Evolutionary conservation across 345 rosid species (phyloP), one percentile per base, ranked within the genome.

Genomic region (Abelmoschus esculentus): DNA sequence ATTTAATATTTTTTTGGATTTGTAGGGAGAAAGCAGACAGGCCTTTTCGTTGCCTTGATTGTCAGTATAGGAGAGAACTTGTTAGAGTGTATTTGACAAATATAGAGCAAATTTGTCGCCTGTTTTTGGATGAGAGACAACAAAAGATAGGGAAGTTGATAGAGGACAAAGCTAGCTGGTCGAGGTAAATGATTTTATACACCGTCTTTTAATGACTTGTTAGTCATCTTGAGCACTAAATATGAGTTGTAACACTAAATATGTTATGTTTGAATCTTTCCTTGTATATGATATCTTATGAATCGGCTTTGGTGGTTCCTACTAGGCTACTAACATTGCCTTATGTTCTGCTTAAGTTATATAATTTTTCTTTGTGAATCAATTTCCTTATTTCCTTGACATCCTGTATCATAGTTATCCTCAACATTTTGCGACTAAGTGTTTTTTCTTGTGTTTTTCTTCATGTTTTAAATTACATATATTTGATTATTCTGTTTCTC

Each of bases 1-100:
- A 13, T 74, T 7, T 46, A 32, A 44, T 56, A 55, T 67, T 65
- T 60, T 75, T 55, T 75, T 67, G 69, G 18, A 67, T 61, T 80
- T 79, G 70, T 70, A 93, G 97, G 84, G 97, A 89, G 84, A 91
- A 82, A 78, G 84, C 91, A 72, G 98, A 93, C 63, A 84, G 87
- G 47, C 98, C 96, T 66, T 88, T 93, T 61, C 96, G 96, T 70
- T 93, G 98, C 87, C 98, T 93, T 73, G 86, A 82, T 77, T 78
- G 86, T 80, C 82, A 73, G 66, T 93, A 91, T 79, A 86, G 96
- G 81, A 86, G 90, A 80, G 98, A 93, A 80, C 96, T 93, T 82
- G 88, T 89, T 77, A 83, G 96, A 74, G 97, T 93, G 49, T 91
- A 91, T 77, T 75, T 89, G 88, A 80, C 84, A 76, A 86, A 93